Conservation (phyloP, 257 asterid genomes). For the Eustoma russellianum region DNA sequence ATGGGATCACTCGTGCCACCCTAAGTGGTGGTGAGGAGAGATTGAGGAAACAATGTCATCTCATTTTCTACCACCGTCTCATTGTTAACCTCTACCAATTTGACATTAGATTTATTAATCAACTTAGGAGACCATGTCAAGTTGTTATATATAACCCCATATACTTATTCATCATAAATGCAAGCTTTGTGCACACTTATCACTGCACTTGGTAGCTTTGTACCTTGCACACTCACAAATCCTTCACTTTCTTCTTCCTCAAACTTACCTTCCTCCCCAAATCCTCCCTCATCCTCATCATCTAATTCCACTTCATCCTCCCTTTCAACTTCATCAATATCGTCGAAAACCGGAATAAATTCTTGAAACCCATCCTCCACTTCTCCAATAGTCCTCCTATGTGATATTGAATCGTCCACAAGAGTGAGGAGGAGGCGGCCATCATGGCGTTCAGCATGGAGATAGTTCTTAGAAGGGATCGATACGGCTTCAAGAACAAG, state of each 20-base stretch:
- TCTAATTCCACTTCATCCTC: slow-evolving; percentile 8
- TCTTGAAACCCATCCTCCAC: slow-evolving; percentile 14
- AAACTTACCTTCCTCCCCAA: slow-evolving; percentile 2
- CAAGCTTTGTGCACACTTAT: slow-evolving; percentile 31
- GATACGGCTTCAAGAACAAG: slow-evolving; percentile 63
- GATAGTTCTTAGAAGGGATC: slow-evolving; percentile 33
- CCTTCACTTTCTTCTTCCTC: neutral
- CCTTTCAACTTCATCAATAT: slow-evolving; percentile 24
- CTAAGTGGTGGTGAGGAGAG: slow-evolving; percentile 37
- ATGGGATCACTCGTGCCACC: slow-evolving; percentile 23
- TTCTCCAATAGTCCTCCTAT: slow-evolving; percentile 11
- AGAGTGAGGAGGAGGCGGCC: slow-evolving; percentile 66
- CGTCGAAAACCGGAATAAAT: slow-evolving; percentile 9
- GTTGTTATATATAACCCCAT: slow-evolving; percentile 26
- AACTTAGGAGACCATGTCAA: slow-evolving; percentile 33
- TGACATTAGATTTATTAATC: slow-evolving; percentile 14
- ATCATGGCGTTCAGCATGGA: slow-evolving; percentile 44
- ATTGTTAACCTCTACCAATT: slow-evolving; percentile 11
- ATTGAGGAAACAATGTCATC: slow-evolving; percentile 19
- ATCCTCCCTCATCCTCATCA: slow-evolving; percentile 4
- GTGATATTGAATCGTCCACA: slow-evolving; percentile 18
- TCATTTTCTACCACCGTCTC: slow-evolving; percentile 3
- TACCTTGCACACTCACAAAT: slow-evolving; percentile 14
- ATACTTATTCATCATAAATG: slow-evolving; percentile 35
- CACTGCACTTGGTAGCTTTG: slow-evolving; percentile 23